phyloP scores from a whole-genome alignment of 2,329 filamentous ascomycete genomes.

The Beauveria sp. region DNA sequence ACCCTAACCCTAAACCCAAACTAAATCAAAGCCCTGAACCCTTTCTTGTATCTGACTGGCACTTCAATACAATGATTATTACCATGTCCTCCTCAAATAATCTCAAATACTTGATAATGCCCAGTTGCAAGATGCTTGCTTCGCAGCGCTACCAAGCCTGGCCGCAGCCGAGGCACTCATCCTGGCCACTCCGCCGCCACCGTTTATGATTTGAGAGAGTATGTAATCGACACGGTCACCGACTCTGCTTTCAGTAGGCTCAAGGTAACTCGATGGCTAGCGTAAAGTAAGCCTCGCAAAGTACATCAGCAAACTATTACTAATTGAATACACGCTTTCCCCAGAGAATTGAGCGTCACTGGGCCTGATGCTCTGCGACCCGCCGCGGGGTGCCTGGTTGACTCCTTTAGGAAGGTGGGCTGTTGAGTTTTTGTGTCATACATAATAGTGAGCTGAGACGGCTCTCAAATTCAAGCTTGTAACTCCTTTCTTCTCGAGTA shows the following conservation, averaged over 20 bases:
- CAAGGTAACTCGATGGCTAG: not conserved
- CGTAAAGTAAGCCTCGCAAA: not conserved
- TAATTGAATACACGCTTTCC: not conserved
- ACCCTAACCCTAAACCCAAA: no score
- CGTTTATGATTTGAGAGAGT: not conserved
- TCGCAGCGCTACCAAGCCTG: no score
- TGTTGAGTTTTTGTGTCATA: not conserved
- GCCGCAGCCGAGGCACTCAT: no score
- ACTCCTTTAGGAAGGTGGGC: constrained; percentile 1
- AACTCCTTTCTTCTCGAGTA: not conserved
- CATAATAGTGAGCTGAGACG: not conserved
- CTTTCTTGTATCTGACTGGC: no score
- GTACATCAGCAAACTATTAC: constrained; percentile 1
- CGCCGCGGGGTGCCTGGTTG: not conserved
- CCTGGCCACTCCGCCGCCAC: no score
- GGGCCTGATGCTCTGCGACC: not conserved
- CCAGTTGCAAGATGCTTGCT: no score
- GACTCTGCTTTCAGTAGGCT: not conserved
- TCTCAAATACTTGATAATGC: no score
- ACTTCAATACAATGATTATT: no score
- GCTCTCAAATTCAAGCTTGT: not conserved
- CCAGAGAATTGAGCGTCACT: not conserved
- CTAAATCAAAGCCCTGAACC: no score
- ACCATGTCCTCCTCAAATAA: no score
- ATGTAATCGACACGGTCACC: not conserved